Evolutionary conservation across 1,139 yeast genomes (phyloP), one percentile per base, ranked within the genome.

Genomic region (Blastobotrys buckinghamii): DNA sequence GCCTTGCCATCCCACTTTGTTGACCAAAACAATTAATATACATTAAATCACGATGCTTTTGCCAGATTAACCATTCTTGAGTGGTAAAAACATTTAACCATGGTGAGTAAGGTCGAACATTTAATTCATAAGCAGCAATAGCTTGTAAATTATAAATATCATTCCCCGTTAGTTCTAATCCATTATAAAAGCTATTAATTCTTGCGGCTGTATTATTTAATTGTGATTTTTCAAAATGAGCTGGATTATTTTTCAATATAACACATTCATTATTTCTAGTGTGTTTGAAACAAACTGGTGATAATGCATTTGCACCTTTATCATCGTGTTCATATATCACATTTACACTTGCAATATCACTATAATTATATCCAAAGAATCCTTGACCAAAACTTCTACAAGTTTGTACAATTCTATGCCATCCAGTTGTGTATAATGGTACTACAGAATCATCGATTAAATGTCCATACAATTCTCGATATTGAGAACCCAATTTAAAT

Each of bases 1-100:
- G 64, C 30, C 61, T 59, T 17, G 76, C 68, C 47, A 67, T 59
- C 52, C 75, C 68, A 22, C 36, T 27, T 33, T 85, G 85, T 10
- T 77, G 76, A 22, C 84, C 84, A 47, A 68, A 64, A 49, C 67
- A 57, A 65, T 81, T 79, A 67, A 75, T 80, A 62, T 70, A 74
- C 40, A 54, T 54, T 42, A 80, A 65, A 48, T 79, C 82, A 40
- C 66, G 67, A 38, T 63, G 59, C 61, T 80, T 78, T 16, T 75
- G 72, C 56, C 70, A 73, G 34, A 69, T 66, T 33, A 75, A 64
- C 67, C 73, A 77, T 59, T 79, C 82, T 45, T 74, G 75, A 45
- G 69, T 67, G 47, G 77, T 74, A 65, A 80, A 74, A 16, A 77
- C 65, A 33, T 70, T 67, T 60, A 82, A 76, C 52, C 78, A 71